Conservation (phyloP, 495 filamentous ascomycete species). For the Trichodelitschia bisporula region DNA sequence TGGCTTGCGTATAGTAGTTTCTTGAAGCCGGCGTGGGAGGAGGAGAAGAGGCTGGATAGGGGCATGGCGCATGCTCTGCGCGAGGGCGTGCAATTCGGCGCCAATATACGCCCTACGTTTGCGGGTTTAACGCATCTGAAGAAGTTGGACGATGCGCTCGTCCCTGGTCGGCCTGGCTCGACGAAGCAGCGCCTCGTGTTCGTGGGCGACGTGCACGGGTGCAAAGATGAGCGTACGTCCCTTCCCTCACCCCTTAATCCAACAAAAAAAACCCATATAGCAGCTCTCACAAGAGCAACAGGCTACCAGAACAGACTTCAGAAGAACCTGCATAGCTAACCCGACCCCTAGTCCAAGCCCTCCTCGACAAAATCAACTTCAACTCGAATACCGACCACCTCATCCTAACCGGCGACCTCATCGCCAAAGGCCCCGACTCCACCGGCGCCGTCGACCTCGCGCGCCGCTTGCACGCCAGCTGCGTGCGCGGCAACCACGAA, state of each 20-base stretch:
- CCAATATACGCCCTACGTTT: conserved; percentile 23
- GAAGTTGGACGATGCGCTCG: conserved; percentile 16
- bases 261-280: not conserved
- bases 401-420: conserved; percentile 59
- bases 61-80: conserved; percentile 12
- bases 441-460: conserved; percentile 52
- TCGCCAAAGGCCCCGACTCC: conserved; percentile 76
- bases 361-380: conserved; percentile 47
- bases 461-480: conserved; percentile 40
- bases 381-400: conserved; percentile 42
- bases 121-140: conserved; percentile 23
- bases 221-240: conserved; percentile 32
- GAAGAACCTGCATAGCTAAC: not conserved
- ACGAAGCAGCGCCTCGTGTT: conserved; percentile 30
- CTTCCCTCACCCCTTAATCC: conserved; percentile 1
- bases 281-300: too few species aligned
- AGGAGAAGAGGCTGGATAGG: conserved; percentile 14
- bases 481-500: conserved; percentile 85
- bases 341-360: conserved; percentile 19
- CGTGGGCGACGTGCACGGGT: conserved; percentile 82
- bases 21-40: conserved; percentile 12
- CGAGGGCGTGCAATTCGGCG: conserved; percentile 15
- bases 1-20: not conserved
- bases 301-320: not conserved
- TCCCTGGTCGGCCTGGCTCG: conserved; percentile 11